phyloP scores from a whole-genome alignment of 305 asterid species.

The Galium porrigens region DNA sequence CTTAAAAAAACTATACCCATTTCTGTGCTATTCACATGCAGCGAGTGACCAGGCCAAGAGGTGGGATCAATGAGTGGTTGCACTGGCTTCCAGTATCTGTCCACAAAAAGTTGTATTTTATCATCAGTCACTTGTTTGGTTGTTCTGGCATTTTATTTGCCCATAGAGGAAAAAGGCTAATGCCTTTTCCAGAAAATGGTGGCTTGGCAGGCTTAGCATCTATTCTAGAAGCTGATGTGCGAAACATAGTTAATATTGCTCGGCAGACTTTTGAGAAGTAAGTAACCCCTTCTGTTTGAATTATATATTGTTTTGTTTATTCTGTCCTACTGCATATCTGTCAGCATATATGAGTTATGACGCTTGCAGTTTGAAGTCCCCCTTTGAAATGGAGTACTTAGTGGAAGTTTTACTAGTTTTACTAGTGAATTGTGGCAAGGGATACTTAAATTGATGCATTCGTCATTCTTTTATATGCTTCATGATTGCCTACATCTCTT shows the following conservation, averaged over 20 bases:
- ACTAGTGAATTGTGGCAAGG: neutral
- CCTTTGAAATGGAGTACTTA: neutral
- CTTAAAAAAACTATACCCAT: neutral
- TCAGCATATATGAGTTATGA: neutral
- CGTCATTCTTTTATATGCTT: neutral
- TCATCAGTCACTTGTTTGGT: slow-evolving; percentile 43
- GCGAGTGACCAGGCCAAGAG: slow-evolving; percentile 88
- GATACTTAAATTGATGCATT: neutral
- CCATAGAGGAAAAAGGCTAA: slow-evolving; percentile 32
- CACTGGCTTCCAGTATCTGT: slow-evolving; percentile 91
- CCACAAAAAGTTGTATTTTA: slow-evolving; percentile 59
- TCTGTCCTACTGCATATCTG: neutral
- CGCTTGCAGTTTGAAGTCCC: neutral
- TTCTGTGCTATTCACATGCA: slow-evolving; percentile 22
- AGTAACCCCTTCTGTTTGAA: slow-evolving; percentile 7
- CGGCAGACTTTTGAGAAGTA: slow-evolving; percentile 68
- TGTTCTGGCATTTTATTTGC: slow-evolving; percentile 33
- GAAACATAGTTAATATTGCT: slow-evolving; percentile 67
- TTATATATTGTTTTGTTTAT: neutral
- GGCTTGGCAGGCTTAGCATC: slow-evolving; percentile 50
- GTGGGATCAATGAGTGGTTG: slow-evolving; percentile 88
- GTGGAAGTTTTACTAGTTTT: too few species aligned
- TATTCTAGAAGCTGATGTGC: slow-evolving; percentile 75
- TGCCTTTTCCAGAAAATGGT: slow-evolving; percentile 38
- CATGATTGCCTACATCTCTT: slow-evolving; percentile 5